Conservation (phyloP, 2,329 filamentous ascomycete species). For the Colletotrichum somersetense region DNA sequence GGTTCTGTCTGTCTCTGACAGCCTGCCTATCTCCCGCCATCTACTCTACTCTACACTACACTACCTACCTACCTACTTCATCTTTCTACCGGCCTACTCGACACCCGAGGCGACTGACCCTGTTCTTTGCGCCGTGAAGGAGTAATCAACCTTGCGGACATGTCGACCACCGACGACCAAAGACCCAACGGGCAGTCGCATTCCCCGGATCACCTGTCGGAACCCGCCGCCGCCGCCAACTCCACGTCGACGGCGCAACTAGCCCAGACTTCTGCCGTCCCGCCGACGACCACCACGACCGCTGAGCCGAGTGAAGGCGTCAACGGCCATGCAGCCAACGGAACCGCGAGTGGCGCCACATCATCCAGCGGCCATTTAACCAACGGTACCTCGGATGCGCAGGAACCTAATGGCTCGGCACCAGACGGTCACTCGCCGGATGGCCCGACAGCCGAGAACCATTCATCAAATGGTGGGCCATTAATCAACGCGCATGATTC, state of each 20-base stretch:
- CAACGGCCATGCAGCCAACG: not conserved
- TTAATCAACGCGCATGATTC: constrained; percentile 25
- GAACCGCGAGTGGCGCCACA: not conserved
- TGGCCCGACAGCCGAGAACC: not conserved
- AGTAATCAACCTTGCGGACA: not conserved
- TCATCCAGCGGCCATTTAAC: constrained; percentile 6
- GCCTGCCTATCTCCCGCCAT: constrained; percentile 18
- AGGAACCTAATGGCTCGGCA: constrained; percentile 12
- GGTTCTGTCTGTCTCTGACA: constrained; percentile 11
- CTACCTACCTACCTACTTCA: not conserved
- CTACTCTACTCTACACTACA: not conserved
- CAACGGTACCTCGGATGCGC: constrained; percentile 16
- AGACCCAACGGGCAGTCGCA: constrained; percentile 36
- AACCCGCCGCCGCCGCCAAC: constrained; percentile 10
- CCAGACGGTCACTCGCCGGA: constrained; percentile 12
- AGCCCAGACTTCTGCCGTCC: not conserved
- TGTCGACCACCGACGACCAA: constrained; percentile 35
- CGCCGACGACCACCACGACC: not conserved
- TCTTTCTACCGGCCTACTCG: not conserved
- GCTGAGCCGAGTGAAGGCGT: constrained; percentile 1
- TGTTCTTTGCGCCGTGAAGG: not conserved
- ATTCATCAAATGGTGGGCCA: constrained; percentile 39
- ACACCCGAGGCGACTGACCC: not conserved
- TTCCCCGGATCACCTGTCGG: constrained; percentile 3
- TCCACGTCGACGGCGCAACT: constrained; percentile 22